Conservation (phyloP, 2,329 filamentous ascomycete genomes). For the Acarospora socialis region DNA sequence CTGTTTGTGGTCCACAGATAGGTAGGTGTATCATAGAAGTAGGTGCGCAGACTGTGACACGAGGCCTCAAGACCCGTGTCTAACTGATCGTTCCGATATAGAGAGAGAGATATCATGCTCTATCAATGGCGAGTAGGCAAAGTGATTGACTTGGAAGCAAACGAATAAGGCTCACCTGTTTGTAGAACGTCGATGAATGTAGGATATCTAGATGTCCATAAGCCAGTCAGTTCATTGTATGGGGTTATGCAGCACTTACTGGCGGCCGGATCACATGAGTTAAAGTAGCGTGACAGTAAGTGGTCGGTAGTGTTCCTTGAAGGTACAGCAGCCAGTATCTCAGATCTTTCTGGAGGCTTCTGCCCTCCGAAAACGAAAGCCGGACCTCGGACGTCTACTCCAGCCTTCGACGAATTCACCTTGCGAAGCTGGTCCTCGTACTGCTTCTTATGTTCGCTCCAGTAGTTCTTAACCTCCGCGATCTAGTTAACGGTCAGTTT, state of each 20-base stretch:
- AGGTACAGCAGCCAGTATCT: slow-evolving; percentile 68
- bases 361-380: slow-evolving; percentile 65
- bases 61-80: too few relatives aligned
- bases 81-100: too few relatives aligned
- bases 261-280: slow-evolving; percentile 54
- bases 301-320: slow-evolving; percentile 70
- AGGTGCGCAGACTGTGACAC: slow-evolving; percentile 13
- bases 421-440: slow-evolving; percentile 68
- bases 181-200: slow-evolving; percentile 24
- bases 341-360: slow-evolving; percentile 54
- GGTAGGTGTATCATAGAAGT: slow-evolving; percentile 9
- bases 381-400: slow-evolving; percentile 44
- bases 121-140: too few relatives aligned
- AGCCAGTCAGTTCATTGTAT: slow-evolving; percentile 16
- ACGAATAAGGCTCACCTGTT: slow-evolving; percentile 17
- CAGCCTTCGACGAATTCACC: slow-evolving; percentile 51
- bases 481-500: slow-evolving; percentile 40
- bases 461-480: slow-evolving; percentile 86
- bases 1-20: background rate
- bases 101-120: too few relatives aligned
- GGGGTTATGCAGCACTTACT: slow-evolving; percentile 29
- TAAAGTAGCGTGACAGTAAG: slow-evolving; percentile 80
- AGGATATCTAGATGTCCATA: slow-evolving; percentile 17
- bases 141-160: too few relatives aligned
- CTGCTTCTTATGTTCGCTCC: slow-evolving; percentile 72